Conservation (phyloP, 441 rosid species). For the Euphorbia neoarborescens region DNA sequence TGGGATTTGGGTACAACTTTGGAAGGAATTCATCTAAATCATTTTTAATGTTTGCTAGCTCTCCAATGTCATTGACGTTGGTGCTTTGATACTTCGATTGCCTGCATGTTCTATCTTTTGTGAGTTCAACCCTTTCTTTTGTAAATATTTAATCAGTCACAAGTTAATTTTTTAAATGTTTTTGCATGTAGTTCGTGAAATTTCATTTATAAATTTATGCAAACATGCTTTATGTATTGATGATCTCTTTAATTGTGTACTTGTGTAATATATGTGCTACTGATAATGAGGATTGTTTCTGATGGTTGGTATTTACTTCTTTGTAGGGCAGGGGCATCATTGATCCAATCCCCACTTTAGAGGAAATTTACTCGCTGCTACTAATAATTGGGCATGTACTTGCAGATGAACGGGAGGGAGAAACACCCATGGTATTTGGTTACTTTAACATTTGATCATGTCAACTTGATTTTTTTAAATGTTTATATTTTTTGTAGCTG, state of each 20-base stretch:
- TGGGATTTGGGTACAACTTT: background rate
- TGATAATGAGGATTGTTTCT: slow-evolving; percentile 19
- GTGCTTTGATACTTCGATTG: background rate
- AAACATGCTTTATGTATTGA: background rate
- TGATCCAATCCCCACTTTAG: slow-evolving; percentile 77
- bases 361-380: slow-evolving; percentile 82
- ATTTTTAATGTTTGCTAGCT: background rate
- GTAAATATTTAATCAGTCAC: background rate
- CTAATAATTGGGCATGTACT: slow-evolving; percentile 85
- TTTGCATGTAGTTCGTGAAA: background rate
- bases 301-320: slow-evolving; percentile 23
- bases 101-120: background rate
- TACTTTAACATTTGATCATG: slow-evolving; percentile 13
- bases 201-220: background rate
- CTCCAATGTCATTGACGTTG: background rate
- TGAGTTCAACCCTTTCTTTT: background rate
- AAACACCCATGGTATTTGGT: slow-evolving; percentile 75
- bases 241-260: background rate
- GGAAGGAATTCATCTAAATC: background rate
- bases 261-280: background rate
- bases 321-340: slow-evolving; percentile 80
- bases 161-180: background rate
- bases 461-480: background rate
- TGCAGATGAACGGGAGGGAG: slow-evolving; percentile 99
- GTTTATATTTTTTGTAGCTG: background rate